These are phyloP conservation scores for Talaromyces pinophilus DNA, from an alignment of 2,329 filamentous ascomycete species.

Conservation along the genomic window DNA sequence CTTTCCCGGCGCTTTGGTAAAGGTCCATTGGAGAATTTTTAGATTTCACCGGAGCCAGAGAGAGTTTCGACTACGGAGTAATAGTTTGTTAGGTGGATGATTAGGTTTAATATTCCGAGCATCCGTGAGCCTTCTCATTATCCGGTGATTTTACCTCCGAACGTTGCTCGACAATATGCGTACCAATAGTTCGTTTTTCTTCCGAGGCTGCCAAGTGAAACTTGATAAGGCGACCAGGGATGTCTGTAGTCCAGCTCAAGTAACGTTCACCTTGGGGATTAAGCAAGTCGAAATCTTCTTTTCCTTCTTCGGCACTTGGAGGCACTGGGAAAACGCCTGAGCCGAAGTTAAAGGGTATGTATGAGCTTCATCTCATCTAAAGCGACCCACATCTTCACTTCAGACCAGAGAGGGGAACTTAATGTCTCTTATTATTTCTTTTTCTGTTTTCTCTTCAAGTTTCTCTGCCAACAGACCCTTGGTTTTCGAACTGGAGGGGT, in stretches of 20 bases:
- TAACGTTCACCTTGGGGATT: not conserved
- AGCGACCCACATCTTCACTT: conserved; percentile 5
- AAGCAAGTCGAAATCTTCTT: not conserved
- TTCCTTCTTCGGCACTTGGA: not conserved
- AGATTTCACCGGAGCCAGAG: conserved; percentile 4
- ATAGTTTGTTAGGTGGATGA: conserved; percentile 13
- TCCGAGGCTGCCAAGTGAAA: not conserved
- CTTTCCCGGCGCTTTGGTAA: conserved; percentile 10
- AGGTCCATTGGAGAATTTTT: conserved; percentile 8
- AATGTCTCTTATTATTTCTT: not conserved
- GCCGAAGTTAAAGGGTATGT: not conserved
- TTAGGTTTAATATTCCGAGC: conserved; percentile 14
- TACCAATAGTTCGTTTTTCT: conserved; percentile 6
- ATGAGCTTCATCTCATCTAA: not conserved
- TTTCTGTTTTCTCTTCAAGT: not conserved
- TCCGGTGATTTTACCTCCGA: conserved; percentile 5
- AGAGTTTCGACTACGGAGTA: conserved; percentile 18
- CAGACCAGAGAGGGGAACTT: not conserved
- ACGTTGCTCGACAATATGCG: not conserved
- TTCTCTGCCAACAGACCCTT: not conserved
- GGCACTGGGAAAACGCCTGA: not conserved
- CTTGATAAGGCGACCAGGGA: not conserved
- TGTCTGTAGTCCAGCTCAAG: not conserved
- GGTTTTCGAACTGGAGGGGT: not conserved
- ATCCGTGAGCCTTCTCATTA: conserved; percentile 5